Conservation (phyloP, 2,329 filamentous ascomycete genomes). For the Sporothrix mexicana region DNA sequence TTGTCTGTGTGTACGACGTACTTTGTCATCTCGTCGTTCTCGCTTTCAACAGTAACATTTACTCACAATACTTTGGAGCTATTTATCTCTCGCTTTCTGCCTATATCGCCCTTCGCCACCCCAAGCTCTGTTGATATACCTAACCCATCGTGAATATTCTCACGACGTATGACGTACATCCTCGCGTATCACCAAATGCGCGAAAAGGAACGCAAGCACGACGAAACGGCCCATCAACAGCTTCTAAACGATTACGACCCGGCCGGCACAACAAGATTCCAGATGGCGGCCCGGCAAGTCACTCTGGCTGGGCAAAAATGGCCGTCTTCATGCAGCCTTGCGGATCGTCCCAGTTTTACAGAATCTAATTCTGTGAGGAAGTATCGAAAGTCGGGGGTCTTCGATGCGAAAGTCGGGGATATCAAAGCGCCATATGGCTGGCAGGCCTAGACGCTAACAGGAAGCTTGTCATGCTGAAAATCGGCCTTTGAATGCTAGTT, state of each 20-base stretch:
- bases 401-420: neutral
- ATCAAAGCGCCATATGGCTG: neutral
- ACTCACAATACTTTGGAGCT: neutral
- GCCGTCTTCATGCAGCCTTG: slow-evolving; percentile 7
- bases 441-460: neutral
- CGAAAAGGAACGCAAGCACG: neutral
- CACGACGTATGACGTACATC: neutral
- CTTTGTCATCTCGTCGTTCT: slow-evolving; percentile 4
- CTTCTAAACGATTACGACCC: neutral
- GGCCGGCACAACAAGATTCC: neutral
- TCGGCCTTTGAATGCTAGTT: neutral
- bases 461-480: neutral
- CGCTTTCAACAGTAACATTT: neutral
- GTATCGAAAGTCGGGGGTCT: neutral
- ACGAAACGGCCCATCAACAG: neutral
- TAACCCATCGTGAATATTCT: neutral
- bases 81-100: neutral
- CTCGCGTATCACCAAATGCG: slow-evolving; percentile 3
- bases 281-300: slow-evolving; percentile 10
- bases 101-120: neutral
- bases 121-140: neutral
- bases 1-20: too few relatives aligned
- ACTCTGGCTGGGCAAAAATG: neutral
- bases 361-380: neutral
- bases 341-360: neutral